Evolutionary conservation across 2,329 filamentous ascomycete species (phyloP), one percentile per base, ranked within the genome.

Genomic region (Fusarium sp.): DNA sequence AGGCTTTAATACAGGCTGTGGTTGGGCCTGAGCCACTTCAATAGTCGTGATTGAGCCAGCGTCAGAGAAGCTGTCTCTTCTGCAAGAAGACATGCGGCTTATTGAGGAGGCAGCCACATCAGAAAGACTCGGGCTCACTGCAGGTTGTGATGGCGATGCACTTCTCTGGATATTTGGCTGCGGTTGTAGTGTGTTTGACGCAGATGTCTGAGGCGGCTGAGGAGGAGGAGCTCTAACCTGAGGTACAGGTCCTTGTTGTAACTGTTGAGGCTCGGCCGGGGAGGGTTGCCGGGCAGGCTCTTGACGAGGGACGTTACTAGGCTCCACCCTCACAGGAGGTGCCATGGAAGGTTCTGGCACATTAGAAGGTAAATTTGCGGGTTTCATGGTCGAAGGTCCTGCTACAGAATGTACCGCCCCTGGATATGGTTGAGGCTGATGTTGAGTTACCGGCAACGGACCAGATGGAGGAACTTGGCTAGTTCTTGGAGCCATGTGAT

Each of bases 31-130:
- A 5, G 68, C 65, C 2, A 74, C 71, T 20, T 74, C 72, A 8
- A 74, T 71, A 0, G 71, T 74, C 6, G 65, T 71, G 40, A 74
- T 68, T 11, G 72, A 74, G 3, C 56, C 72, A 7, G 71, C 58
- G 11, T 74, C 72, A 9, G 72, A 74, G 32, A 74, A 50, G 20
- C 63, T 74, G 6, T 71, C 70, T 37, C 64, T 64, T 32, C 53
- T 61, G 2, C 62, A 53, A 24, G 70, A 68, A 20, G 68, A 60
- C 19, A 62, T 56, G 26, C 51, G 61, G 19, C 67, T 62, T 22
- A 70, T 44, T 7, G 71, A 53, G 22, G 71, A 50, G n/a, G 47
- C 50, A 2, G 47, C 56, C 14, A 47, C 10, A 17, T 73, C 71
- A 10, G 58, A 61, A 5, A 62, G 53, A 3, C 62, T 53, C 28